Conservation (phyloP, 148 eudicot species). For the Simmondsia chinensis region DNA sequence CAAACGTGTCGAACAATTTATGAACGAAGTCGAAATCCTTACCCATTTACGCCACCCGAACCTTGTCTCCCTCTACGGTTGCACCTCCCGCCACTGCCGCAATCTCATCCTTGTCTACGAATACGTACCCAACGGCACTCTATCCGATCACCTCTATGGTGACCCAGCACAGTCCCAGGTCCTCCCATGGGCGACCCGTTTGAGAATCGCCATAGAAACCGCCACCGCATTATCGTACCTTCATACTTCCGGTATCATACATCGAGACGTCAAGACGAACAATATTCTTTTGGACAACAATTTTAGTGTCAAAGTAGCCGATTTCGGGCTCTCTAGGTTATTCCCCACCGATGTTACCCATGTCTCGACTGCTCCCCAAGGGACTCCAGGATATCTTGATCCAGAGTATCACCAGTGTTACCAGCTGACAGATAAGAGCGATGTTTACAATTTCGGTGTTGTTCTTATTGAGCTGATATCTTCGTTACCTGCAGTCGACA, state of each 20-base stretch:
- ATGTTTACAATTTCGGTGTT: conserved; percentile 58
- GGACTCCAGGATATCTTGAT: conserved; percentile 52
- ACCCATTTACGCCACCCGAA: conserved; percentile 37
- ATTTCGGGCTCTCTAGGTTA: conserved; percentile 59
- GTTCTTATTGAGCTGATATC: conserved; percentile 53
- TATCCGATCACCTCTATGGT: conserved; percentile 54
- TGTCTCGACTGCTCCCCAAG: conserved; percentile 61
- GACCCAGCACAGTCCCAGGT: conserved; percentile 4
- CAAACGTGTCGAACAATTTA: conserved; percentile 34
- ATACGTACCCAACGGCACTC: conserved; percentile 45
- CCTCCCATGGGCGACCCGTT: conserved; percentile 37
- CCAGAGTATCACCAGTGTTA: conserved; percentile 51
- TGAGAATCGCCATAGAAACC: conserved; percentile 47
- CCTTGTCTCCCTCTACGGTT: conserved; percentile 46
- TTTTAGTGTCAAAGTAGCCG: conserved; percentile 51
- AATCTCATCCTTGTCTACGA: conserved; percentile 56
- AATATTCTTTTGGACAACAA: conserved; percentile 41
- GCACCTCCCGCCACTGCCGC: conserved; percentile 41
- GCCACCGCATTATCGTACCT: conserved; percentile 50
- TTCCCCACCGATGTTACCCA: conserved; percentile 42
- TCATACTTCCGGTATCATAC: conserved; percentile 41
- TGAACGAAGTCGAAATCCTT: conserved; percentile 44
- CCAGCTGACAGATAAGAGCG: conserved; percentile 49
- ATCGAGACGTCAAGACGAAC: conserved; percentile 46
- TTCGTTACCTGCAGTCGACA: conserved; percentile 44